Percentiles rank a stretch among this genome's conserved stretches.
These are phyloP conservation scores for Colletotrichum tamarilloi DNA, from an alignment of 2,329 filamentous ascomycete species.

Conservation along the genomic window DNA sequence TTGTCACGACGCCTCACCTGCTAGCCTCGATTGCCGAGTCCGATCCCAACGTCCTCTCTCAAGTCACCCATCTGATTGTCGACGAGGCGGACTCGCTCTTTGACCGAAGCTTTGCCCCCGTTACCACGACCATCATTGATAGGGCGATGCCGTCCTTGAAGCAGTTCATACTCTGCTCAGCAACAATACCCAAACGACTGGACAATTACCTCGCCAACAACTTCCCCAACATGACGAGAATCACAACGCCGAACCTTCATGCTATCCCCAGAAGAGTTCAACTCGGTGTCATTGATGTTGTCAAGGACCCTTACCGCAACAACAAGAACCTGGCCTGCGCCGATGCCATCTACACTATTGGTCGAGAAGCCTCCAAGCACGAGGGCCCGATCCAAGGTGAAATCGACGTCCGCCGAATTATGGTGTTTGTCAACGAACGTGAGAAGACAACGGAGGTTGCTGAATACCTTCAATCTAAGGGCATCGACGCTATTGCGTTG, in stretches of 20 bases:
- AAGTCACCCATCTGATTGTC: constrained; percentile 87
- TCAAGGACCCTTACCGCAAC: constrained; percentile 91
- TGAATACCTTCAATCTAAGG: constrained; percentile 82
- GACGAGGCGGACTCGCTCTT: constrained; percentile 97
- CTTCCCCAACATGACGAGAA: constrained; percentile 84
- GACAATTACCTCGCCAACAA: constrained; percentile 85
- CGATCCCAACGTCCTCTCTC: constrained; percentile 92
- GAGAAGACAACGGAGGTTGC: constrained; percentile 87
- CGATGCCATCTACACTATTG: constrained; percentile 93
- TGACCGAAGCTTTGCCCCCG: constrained; percentile 89
- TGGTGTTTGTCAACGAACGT: constrained; percentile 97
- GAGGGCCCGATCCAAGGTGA: constrained; percentile 66
- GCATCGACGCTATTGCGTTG: constrained; percentile 87
- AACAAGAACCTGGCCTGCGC: constrained; percentile 95
- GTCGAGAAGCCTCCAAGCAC: constrained; percentile 74
- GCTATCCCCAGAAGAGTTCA: constrained; percentile 95
- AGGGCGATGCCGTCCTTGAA: constrained; percentile 83
- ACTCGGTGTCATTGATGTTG: constrained; percentile 90
- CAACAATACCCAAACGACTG: constrained; percentile 91
- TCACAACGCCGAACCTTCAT: constrained; percentile 95
- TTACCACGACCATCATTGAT: constrained; percentile 85
- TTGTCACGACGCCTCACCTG: constrained; percentile 90
- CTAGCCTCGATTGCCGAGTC: constrained; percentile 88
- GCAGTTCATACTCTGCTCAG: constrained; percentile 92
- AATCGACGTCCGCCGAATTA: constrained; percentile 81